These are phyloP conservation scores for Mucor plumbeus DNA, from an alignment of 371 early-diverging fungal genomes.

Conservation along the genomic window DNA sequence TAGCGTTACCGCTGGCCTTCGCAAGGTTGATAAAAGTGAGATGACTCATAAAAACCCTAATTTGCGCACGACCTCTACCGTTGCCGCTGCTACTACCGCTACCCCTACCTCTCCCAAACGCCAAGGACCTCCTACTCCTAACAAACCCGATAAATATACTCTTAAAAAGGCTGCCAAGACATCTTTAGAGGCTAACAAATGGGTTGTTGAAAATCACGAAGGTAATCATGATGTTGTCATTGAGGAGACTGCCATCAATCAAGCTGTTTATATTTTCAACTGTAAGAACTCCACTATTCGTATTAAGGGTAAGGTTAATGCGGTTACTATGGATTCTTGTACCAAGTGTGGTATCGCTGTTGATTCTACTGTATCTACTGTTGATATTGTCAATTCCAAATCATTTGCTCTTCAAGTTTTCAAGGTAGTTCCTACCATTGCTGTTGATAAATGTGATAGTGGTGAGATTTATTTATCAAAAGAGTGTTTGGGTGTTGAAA, in stretches of 20 bases:
- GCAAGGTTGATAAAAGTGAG: slow-evolving; percentile 92
- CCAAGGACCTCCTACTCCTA: slow-evolving; percentile 67
- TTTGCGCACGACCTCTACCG: slow-evolving; percentile 71
- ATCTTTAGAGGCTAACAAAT: slow-evolving; percentile 89
- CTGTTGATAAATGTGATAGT: slow-evolving; percentile 93
- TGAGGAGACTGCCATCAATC: slow-evolving; percentile 82
- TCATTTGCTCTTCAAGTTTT: slow-evolving; percentile 91
- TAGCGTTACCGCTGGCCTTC: slow-evolving; percentile 79
- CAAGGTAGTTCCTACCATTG: slow-evolving; percentile 82
- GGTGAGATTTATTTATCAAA: slow-evolving; percentile 85
- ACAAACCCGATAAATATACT: slow-evolving; percentile 66
- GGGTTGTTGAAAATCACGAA: slow-evolving; percentile 89
- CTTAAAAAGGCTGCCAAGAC: slow-evolving; percentile 82
- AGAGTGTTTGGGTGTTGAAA: slow-evolving; percentile 78
- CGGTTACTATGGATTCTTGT: slow-evolving; percentile 88
- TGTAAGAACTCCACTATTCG: slow-evolving; percentile 90
- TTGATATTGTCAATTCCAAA: slow-evolving; percentile 91
- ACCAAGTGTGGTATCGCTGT: slow-evolving; percentile 87
- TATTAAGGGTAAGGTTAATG: slow-evolving; percentile 91
- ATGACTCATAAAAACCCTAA: slow-evolving; percentile 98
- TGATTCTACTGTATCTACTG: slow-evolving; percentile 84
- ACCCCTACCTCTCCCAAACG: slow-evolving; percentile 51
- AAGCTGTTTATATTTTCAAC: slow-evolving; percentile 91
- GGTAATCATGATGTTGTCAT: slow-evolving; percentile 78
- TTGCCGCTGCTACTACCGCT: slow-evolving; percentile 29